phyloP scores from a whole-genome alignment of 2,329 filamentous ascomycete genomes.

The Nectriaceae sp. region DNA sequence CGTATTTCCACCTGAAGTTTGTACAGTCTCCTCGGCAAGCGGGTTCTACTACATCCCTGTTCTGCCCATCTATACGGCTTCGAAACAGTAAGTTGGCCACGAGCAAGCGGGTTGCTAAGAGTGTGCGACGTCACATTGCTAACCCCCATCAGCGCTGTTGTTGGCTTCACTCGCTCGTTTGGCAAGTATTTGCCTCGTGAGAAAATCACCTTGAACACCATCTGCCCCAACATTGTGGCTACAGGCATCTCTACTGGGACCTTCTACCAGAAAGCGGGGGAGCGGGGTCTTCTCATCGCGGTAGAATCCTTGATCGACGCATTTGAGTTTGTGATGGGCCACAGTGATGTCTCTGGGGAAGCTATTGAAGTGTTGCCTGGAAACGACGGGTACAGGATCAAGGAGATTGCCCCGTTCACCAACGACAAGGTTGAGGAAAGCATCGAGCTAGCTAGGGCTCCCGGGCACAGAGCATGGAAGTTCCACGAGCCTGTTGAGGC shows the following conservation, averaged over 20 bases:
- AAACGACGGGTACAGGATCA: conserved; percentile 2
- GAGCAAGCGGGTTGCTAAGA: no score
- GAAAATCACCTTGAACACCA: conserved; percentile 5
- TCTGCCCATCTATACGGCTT: no score
- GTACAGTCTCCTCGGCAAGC: no score
- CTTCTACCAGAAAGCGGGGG: conserved; percentile 3
- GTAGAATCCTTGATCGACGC: background rate
- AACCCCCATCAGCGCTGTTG: conserved; percentile 1
- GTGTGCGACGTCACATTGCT: no score
- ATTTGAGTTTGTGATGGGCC: conserved; percentile 1
- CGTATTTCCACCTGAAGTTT: no score
- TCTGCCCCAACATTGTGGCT: conserved; percentile 6
- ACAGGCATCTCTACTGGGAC: conserved; percentile 3
- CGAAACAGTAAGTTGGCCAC: conserved; percentile 7
- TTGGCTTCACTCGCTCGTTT: conserved; percentile 4
- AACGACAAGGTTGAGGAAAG: conserved; percentile 3
- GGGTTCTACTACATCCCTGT: no score
- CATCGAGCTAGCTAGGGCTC: background rate
- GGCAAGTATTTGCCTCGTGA: conserved; percentile 4
- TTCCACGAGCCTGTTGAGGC: conserved; percentile 2
- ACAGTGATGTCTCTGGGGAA: conserved; percentile 1
- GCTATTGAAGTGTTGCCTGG: conserved; percentile 6
- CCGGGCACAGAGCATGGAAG: conserved; percentile 1
- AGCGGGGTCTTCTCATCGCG: conserved; percentile 1
- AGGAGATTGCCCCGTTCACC: conserved; percentile 2